A percentile compares a stretch with the other conserved stretches of the same genome.
Evolutionary conservation across 2,329 filamentous ascomycete species (phyloP).

Genomic region (Tolypocladium sp.): DNA sequence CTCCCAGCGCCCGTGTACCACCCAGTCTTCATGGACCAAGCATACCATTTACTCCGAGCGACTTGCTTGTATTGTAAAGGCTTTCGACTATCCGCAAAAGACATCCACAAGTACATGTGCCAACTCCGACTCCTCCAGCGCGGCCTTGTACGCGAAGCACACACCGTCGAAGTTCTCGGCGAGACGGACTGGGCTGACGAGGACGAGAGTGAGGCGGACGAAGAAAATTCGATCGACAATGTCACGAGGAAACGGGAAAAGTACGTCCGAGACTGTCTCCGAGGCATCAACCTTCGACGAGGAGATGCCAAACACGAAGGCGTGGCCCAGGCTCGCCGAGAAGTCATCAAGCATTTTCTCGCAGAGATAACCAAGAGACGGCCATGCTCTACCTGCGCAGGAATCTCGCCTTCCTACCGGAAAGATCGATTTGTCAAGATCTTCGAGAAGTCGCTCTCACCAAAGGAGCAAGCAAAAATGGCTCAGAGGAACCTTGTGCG

Average conservation of each 20-base stretch:
- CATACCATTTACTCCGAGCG: constrained; percentile 73
- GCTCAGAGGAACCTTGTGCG: constrained; percentile 56
- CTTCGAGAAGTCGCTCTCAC: constrained; percentile 70
- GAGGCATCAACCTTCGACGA: constrained; percentile 41
- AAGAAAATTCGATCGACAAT: constrained; percentile 48
- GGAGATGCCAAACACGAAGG: constrained; percentile 70
- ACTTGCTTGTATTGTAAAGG: constrained; percentile 87
- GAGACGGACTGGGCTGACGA: constrained; percentile 35
- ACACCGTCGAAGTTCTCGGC: constrained; percentile 43
- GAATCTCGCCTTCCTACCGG: constrained; percentile 72
- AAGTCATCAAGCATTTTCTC: constrained; percentile 76
- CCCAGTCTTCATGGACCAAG: constrained; percentile 91
- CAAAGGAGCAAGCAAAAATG: constrained; percentile 73
- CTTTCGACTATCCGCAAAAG: constrained; percentile 65
- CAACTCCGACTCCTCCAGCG: constrained; percentile 80
- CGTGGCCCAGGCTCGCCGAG: constrained; percentile 64
- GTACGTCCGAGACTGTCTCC: constrained; percentile 68
- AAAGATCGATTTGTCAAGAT: constrained; percentile 92
- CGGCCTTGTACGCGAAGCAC: constrained; percentile 65
- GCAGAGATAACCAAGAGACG: constrained; percentile 59
- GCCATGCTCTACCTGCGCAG: constrained; percentile 57
- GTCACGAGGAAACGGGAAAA: constrained; percentile 43
- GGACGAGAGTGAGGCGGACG: constrained; percentile 50
- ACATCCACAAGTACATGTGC: constrained; percentile 72
- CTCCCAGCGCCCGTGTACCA: constrained; percentile 91